A percentile compares a stretch with the other conserved stretches of the same genome.
phyloP scores from a whole-genome alignment of 306 rosid genomes.

The Adenanthera pavonina region DNA sequence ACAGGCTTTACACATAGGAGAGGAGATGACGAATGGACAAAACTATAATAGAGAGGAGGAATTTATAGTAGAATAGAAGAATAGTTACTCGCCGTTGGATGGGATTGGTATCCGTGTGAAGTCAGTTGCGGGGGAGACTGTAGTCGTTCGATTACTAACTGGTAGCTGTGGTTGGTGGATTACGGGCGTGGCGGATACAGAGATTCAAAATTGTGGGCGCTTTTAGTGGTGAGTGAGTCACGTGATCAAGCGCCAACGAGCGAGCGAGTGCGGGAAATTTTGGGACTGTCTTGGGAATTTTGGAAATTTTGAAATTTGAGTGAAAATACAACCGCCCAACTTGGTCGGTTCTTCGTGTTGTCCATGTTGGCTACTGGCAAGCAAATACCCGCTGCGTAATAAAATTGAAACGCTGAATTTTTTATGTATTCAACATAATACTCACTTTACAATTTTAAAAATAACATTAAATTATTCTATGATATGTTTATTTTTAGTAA shows the following conservation, averaged over 20 bases:
- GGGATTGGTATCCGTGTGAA: slow-evolving; percentile 28
- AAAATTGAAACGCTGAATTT: no score
- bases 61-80: no score
- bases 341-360: no score
- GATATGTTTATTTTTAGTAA: no score
- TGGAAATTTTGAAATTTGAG: background rate
- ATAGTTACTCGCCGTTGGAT: slow-evolving; percentile 33
- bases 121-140: accelerated
- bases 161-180: slow-evolving; percentile 40
- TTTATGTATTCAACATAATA: no score
- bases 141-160: slow-evolving; percentile 36
- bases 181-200: background rate
- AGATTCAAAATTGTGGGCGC: background rate
- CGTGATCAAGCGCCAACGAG: background rate
- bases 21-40: background rate
- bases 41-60: no score
- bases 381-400: no score
- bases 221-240: slow-evolving; percentile 33
- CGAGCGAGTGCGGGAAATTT: background rate
- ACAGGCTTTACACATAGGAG: no score
- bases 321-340: background rate
- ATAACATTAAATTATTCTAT: no score
- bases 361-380: no score
- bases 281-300: background rate
- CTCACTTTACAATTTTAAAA: no score